Evolutionary conservation across 441 rosid species (phyloP).

Genomic region (Viola pubescens): DNA sequence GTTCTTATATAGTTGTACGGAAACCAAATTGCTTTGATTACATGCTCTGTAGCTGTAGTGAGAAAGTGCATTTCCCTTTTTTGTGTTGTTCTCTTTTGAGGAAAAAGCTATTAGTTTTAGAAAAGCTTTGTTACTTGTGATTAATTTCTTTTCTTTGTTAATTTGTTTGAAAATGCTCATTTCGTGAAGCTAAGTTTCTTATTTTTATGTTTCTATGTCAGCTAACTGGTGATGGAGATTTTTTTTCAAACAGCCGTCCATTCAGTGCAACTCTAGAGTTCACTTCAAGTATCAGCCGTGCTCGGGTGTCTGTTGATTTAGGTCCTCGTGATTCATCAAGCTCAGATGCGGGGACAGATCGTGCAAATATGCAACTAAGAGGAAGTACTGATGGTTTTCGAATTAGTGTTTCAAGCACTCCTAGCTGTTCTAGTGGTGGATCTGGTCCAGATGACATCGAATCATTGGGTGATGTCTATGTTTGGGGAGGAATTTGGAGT

Average conservation of each 20-base stretch:
- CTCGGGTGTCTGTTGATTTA: constrained; percentile 54
- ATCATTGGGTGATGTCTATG: constrained; percentile 82
- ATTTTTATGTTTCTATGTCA: constrained; percentile 23
- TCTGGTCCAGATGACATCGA: constrained; percentile 97
- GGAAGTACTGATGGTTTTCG: constrained; percentile 77
- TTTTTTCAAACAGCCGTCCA: constrained; percentile 36
- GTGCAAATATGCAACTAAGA: constrained; percentile 85
- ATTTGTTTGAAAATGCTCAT: neutral
- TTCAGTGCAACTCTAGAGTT: constrained; percentile 47
- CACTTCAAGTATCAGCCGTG: constrained; percentile 35
- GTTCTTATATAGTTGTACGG: neutral
- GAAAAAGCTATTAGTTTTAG: neutral
- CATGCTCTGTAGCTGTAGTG: no score
- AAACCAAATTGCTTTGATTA: neutral
- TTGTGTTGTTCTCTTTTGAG: no score
- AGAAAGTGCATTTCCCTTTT: no score
- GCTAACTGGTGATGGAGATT: constrained; percentile 43
- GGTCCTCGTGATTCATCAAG: constrained; percentile 35
- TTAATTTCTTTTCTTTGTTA: neutral
- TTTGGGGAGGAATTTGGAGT: constrained; percentile 93
- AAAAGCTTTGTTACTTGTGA: neutral
- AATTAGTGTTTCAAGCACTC: constrained; percentile 87
- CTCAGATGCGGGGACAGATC: constrained; percentile 80
- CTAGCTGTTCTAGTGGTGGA: constrained; percentile 86
- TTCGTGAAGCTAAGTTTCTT: neutral